A percentile compares a stretch with the other conserved stretches of the same genome.
These are phyloP conservation scores for Pterocarpus santalinus DNA, from an alignment of 306 rosid genomes.

Conservation along the genomic window DNA sequence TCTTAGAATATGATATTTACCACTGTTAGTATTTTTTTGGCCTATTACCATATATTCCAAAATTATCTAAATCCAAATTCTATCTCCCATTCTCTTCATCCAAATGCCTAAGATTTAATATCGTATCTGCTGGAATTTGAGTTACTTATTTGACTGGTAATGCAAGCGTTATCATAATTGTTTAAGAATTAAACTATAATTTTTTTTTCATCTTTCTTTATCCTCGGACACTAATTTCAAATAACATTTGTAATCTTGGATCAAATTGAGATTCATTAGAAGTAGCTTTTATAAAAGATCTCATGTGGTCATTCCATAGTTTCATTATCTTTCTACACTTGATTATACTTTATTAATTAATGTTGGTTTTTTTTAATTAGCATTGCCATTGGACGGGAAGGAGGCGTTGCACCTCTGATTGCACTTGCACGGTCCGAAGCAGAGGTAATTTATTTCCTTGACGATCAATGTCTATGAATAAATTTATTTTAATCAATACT, in stretches of 20 bases:
- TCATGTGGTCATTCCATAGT: constrained; percentile 18
- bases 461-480: constrained; percentile 17
- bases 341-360: constrained; percentile 35
- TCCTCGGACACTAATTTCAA: not conserved
- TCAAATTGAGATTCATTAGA: constrained; percentile 3
- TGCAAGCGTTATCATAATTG: not conserved
- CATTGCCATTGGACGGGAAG: constrained; percentile 98
- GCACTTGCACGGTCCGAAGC: constrained; percentile 93
- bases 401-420: constrained; percentile 98
- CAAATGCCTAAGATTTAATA: constrained; percentile 1
- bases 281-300: not conserved
- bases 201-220: not conserved
- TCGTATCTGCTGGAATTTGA: not conserved
- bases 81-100: constrained; percentile 20
- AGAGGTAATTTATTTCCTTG: constrained; percentile 67
- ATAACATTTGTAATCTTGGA: not conserved
- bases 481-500: constrained; percentile 24
- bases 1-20: constrained; percentile 5
- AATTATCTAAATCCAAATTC: not conserved
- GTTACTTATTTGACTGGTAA: constrained; percentile 7
- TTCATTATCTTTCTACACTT: constrained; percentile 12
- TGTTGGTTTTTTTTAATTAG: constrained; percentile 58
- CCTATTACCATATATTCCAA: not conserved
- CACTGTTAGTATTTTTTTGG: not conserved
- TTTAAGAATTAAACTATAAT: not conserved